Evolutionary conservation across 768 basidiomycete species (phyloP).

Genomic region (Naganishia kalamii): DNA sequence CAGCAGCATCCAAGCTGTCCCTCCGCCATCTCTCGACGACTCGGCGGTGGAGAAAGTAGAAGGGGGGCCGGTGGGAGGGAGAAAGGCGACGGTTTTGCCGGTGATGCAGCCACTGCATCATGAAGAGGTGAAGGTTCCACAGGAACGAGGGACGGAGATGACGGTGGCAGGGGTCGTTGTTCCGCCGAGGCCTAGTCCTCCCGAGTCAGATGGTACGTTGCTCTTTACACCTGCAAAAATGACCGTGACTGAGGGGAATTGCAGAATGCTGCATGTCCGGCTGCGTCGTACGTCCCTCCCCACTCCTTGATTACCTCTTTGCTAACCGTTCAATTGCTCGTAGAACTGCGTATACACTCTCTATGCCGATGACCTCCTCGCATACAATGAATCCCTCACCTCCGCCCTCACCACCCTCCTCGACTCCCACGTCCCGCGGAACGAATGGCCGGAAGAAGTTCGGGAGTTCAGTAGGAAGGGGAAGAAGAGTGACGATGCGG

Average conservation of each 20-base stretch:
- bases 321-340: neutral
- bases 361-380: slow-evolving; percentile 65
- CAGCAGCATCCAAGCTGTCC: slow-evolving; percentile 37
- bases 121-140: neutral
- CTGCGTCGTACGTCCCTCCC: slow-evolving; percentile 54
- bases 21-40: slow-evolving; percentile 18
- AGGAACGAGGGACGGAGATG: slow-evolving; percentile 4
- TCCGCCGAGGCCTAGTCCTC: slow-evolving; percentile 39
- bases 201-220: slow-evolving; percentile 43
- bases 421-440: slow-evolving; percentile 53
- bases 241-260: neutral
- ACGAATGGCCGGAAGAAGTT: slow-evolving; percentile 62
- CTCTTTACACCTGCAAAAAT: neutral
- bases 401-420: slow-evolving; percentile 54
- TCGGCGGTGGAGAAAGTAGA: neutral
- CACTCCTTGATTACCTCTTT: neutral
- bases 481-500: neutral
- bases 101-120: slow-evolving; percentile 30
- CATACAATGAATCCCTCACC: slow-evolving; percentile 57
- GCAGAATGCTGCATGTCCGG: slow-evolving; percentile 93
- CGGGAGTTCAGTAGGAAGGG: slow-evolving; percentile 31
- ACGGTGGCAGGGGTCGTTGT: slow-evolving; percentile 30
- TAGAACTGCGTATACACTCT: slow-evolving; percentile 78
- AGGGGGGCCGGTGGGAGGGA: neutral
- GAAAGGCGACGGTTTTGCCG: slow-evolving; percentile 27